Evolutionary conservation across 2,329 filamentous ascomycete genomes (phyloP), one percentile per base, ranked within the genome.

Genomic region (Fusarium duplospermum): DNA sequence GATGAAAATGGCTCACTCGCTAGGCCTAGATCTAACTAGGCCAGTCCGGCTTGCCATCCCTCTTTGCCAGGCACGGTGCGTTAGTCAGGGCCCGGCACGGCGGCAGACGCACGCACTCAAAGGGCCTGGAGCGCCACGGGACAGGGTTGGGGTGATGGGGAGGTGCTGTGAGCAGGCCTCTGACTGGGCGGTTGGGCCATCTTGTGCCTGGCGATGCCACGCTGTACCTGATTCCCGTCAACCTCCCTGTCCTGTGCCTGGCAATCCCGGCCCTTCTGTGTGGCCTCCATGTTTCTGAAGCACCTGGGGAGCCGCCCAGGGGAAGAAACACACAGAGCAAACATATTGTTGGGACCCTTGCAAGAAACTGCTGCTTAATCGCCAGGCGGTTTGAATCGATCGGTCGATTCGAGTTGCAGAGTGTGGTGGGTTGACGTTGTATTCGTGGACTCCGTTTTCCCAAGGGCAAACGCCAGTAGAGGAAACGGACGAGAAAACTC

Each of bases 61-160:
- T 54, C 33, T 67, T 66, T 67, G 20, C 66, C 66, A 76, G 76
- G 76, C 76, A 78, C 76, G 72, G 71, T 78, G 74, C 74, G 71
- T 78, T 78, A 78, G 76, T 76, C 76, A 75, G 73, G 76, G 76
- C 76, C 76, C 59, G 42, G 56, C 64, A 75, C 42, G 36, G 67
- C 69, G 61, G 70, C 69, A 74, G 68, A 77, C 67, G 76, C 76
- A 78, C 61, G 67, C 76, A 78, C 76, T 78, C 76, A 76, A 77
- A 61, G 56, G 66, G 36, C 70, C 63, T 31, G 42, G 62, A 66
- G 62, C 38, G 42, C 60, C 68, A 59, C 58, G 18, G 40, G 62
- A 42, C 66, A 56, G 38, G 47, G 24, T 14, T 52, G 47, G 18
- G 47, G 47, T 31, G 47, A 31, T 29, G 64, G 52, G 56, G 47